These are phyloP conservation scores for Anthracocystis walkeri DNA, from an alignment of 1,284 basidiomycete species.

Conservation along the genomic window DNA sequence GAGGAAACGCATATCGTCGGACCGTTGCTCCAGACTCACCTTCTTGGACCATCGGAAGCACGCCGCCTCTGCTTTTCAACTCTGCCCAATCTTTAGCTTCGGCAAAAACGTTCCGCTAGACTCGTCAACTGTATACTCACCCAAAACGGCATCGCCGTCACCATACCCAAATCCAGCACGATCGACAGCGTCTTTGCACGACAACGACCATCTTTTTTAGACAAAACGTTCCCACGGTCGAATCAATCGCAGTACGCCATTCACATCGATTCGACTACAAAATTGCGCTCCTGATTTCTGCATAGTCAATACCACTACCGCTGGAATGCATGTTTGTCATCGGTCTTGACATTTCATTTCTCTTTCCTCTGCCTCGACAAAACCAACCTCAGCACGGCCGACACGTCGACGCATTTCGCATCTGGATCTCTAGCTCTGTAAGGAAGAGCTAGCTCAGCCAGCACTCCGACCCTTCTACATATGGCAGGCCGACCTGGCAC, in stretches of 20 bases:
- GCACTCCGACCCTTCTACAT: neutral
- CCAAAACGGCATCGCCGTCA: conserved; percentile 5
- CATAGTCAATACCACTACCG: neutral
- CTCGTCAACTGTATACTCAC: neutral
- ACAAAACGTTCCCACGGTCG: neutral
- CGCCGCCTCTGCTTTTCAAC: too few relatives aligned
- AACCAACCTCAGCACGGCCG: neutral
- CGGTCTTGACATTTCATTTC: conserved; percentile 6
- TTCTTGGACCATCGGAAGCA: conserved; percentile 3
- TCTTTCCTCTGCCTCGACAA: neutral
- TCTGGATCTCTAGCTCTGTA: neutral
- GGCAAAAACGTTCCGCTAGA: neutral
- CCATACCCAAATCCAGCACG: neutral
- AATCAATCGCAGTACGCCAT: neutral
- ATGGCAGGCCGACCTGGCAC: conserved; percentile 37
- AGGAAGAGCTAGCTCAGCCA: neutral
- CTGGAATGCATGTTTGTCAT: conserved; percentile 10
- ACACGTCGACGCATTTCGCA: neutral
- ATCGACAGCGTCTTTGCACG: neutral
- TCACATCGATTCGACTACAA: too few relatives aligned
- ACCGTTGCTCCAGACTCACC: conserved; percentile 1
- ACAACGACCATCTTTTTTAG: neutral
- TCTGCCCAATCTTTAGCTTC: neutral
- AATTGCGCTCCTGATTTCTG: neutral
- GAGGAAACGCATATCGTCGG: conserved; percentile 1